Evolutionary conservation across 1,139 yeast species (phyloP).

Genomic region (Pichia terricola): DNA sequence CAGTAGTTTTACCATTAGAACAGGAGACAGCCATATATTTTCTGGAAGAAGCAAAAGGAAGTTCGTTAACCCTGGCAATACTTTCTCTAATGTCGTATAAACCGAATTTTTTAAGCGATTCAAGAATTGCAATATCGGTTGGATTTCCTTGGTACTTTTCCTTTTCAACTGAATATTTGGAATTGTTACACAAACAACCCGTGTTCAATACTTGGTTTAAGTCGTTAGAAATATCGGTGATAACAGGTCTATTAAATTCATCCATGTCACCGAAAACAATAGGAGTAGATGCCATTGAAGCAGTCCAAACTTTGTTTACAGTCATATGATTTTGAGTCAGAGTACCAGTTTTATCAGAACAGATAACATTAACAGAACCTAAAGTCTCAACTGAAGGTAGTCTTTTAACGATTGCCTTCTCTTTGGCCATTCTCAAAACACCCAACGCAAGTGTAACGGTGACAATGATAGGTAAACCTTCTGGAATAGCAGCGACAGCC

Average conservation of each 20-base stretch:
- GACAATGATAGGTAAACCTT: constrained; percentile 92
- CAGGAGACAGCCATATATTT: constrained; percentile 83
- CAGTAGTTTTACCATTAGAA: constrained; percentile 40
- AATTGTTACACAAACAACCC: constrained; percentile 77
- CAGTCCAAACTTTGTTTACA: constrained; percentile 76
- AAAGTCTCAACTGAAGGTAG: constrained; percentile 92
- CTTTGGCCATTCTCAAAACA: constrained; percentile 88
- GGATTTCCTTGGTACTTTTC: constrained; percentile 83
- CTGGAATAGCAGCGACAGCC: constrained; percentile 98
- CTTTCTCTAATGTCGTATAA: constrained; percentile 60
- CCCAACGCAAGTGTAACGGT: constrained; percentile 94
- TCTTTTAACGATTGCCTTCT: constrained; percentile 86
- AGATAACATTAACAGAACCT: constrained; percentile 90
- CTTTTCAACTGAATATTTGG: constrained; percentile 58
- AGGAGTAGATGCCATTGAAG: constrained; percentile 37
- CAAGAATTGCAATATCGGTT: constrained; percentile 84
- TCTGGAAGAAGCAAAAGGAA: constrained; percentile 76
- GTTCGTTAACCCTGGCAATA: constrained; percentile 51
- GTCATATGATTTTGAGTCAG: constrained; percentile 93
- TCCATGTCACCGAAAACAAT: constrained; percentile 31
- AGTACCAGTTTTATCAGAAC: constrained; percentile 94
- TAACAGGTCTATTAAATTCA: constrained; percentile 33
- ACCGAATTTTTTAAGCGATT: constrained; percentile 61
- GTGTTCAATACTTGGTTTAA: constrained; percentile 48
- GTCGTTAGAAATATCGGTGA: constrained; percentile 40